phyloP scores from a whole-genome alignment of 768 basidiomycete genomes.

The Solioccasus polychromus region DNA sequence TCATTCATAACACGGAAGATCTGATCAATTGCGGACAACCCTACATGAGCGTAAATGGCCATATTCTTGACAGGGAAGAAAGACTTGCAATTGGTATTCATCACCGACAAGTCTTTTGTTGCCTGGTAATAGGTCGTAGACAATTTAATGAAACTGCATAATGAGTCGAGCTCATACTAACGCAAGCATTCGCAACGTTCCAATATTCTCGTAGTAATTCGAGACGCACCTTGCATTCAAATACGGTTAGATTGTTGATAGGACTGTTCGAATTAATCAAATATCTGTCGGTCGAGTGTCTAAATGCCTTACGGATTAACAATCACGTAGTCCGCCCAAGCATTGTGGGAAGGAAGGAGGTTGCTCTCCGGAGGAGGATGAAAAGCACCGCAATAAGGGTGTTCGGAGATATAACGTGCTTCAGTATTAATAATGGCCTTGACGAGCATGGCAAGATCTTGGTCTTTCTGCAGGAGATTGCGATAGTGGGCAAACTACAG shows the following conservation, averaged over 20 bases:
- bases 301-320: conserved; percentile 63
- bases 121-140: conserved; percentile 69
- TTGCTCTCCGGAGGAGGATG: conserved; percentile 79
- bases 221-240: conserved; percentile 70
- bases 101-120: conserved; percentile 70
- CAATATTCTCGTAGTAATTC: background rate
- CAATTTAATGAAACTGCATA: conserved; percentile 77
- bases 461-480: conserved; percentile 53
- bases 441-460: conserved; percentile 58
- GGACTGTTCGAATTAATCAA: conserved; percentile 41
- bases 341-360: conserved; percentile 58
- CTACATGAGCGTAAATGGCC: conserved; percentile 32
- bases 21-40: conserved; percentile 64
- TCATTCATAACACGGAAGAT: conserved; percentile 76
- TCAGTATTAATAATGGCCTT: conserved; percentile 85
- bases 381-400: conserved; percentile 80
- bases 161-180: conserved; percentile 77
- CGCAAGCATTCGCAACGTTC: background rate
- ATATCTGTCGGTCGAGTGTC: background rate
- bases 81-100: conserved; percentile 62
- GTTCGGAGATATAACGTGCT: conserved; percentile 65
- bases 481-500: conserved; percentile 69
- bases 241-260: conserved; percentile 66
- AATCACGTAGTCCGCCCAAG: conserved; percentile 64
- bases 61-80: background rate